phyloP scores from a whole-genome alignment of 495 filamentous ascomycete species.

The Extremus antarcticus region DNA sequence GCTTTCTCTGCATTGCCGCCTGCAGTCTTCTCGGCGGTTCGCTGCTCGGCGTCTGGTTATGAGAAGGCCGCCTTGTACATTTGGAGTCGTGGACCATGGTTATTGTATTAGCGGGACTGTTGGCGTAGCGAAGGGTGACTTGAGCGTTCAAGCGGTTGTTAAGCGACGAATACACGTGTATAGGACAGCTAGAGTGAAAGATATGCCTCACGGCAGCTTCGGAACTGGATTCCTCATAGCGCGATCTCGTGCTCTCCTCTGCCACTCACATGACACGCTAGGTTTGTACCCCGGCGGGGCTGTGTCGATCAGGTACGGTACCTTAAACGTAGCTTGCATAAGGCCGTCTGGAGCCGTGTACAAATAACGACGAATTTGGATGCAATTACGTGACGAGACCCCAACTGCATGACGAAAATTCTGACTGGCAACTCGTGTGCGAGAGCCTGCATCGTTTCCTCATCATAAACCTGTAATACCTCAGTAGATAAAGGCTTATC shows the following conservation, averaged over 20 bases:
- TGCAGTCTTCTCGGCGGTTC: constrained; percentile 37
- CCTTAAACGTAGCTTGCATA: too few species aligned
- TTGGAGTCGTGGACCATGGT: too few species aligned
- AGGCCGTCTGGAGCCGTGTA: neutral
- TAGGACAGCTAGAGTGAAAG: neutral
- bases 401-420: neutral
- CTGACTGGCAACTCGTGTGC: too few species aligned
- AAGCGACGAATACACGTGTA: neutral
- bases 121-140: neutral
- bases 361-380: neutral
- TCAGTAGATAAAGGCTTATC: neutral
- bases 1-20: constrained; percentile 39
- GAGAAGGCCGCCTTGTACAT: constrained; percentile 34
- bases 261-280: neutral
- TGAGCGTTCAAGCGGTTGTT: neutral
- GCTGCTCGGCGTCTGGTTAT: constrained; percentile 38
- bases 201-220: neutral
- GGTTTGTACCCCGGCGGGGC: neutral
- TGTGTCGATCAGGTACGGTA: neutral
- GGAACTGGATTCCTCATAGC: neutral
- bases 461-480: neutral
- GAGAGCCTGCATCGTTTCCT: neutral
- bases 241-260: neutral
- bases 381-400: neutral
- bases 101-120: neutral